These are phyloP conservation scores for Escallonia herrerae DNA, from an alignment of 129 eudicot species.

Conservation along the genomic window DNA sequence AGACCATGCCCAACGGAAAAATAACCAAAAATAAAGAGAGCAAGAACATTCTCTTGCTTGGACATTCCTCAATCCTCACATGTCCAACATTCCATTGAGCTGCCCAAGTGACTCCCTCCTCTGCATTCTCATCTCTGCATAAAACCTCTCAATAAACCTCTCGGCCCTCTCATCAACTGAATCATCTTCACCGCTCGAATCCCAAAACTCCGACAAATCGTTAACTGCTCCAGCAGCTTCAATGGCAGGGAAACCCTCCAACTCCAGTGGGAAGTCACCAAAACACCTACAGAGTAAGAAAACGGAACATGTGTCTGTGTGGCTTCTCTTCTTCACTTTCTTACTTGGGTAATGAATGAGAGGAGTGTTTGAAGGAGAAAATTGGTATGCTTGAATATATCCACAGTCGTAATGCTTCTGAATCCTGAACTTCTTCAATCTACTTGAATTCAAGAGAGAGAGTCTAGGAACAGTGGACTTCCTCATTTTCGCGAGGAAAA, in stretches of 20 bases:
- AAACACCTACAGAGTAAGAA: slow-evolving; percentile 36
- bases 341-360: slow-evolving; percentile 23
- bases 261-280: slow-evolving; percentile 23
- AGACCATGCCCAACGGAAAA: too few species aligned
- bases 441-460: slow-evolving; percentile 36
- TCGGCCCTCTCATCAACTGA: slow-evolving; percentile 78
- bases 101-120: slow-evolving; percentile 34
- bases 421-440: slow-evolving; percentile 24
- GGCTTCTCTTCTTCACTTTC: slow-evolving; percentile 17
- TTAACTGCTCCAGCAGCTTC: slow-evolving; percentile 14
- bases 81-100: slow-evolving; percentile 4
- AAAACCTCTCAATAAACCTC: slow-evolving; percentile 64
- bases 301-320: slow-evolving; percentile 26
- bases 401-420: slow-evolving; percentile 42
- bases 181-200: slow-evolving; percentile 21
- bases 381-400: slow-evolving; percentile 53
- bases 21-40: too few species aligned
- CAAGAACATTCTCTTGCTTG: too few species aligned
- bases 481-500: slow-evolving; percentile 45
- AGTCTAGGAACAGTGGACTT: slow-evolving; percentile 17
- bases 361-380: slow-evolving; percentile 62
- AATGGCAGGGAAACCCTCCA: slow-evolving; percentile 18
- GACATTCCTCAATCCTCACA: too few species aligned
- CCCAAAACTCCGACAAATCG: slow-evolving; percentile 1
- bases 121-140: slow-evolving; percentile 66